Conservation (phyloP, 2,329 filamentous ascomycete species). For the Venturia pyrina region DNA sequence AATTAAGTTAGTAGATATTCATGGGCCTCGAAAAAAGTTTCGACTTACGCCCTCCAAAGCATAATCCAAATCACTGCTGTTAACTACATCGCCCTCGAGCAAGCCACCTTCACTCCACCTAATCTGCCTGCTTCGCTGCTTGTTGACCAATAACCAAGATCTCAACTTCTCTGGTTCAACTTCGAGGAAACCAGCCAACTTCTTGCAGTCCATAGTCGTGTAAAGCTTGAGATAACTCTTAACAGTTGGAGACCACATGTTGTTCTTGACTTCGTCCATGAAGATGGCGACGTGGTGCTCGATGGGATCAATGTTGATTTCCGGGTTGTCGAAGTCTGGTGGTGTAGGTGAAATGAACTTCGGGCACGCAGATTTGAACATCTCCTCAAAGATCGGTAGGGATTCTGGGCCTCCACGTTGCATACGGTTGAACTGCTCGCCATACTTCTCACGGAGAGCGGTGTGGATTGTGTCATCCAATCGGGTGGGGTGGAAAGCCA, state of each 20-base stretch:
- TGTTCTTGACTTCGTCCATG: constrained; percentile 99
- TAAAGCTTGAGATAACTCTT: constrained; percentile 98
- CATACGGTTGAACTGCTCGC: constrained; percentile 92
- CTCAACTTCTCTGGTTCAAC: constrained; percentile 93
- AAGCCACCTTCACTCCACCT: constrained; percentile 87
- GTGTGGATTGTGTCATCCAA: constrained; percentile 99
- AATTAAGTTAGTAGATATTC: constrained; percentile 18
- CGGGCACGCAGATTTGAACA: constrained; percentile 95
- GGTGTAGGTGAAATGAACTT: constrained; percentile 98
- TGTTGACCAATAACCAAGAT: constrained; percentile 90
- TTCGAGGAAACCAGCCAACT: constrained; percentile 93
- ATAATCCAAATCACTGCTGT: constrained; percentile 93
- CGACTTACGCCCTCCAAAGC: constrained; percentile 79
- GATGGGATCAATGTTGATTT: constrained; percentile 89
- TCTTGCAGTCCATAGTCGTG: constrained; percentile 98
- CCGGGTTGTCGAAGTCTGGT: constrained; percentile 94
- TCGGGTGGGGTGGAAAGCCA: constrained; percentile 92
- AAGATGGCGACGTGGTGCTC: constrained; percentile 97
- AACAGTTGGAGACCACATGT: constrained; percentile 94
- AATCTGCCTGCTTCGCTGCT: constrained; percentile 94
- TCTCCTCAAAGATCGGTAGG: constrained; percentile 93
- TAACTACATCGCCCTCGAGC: constrained; percentile 84
- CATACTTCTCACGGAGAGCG: constrained; percentile 95
- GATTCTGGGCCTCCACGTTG: constrained; percentile 93
- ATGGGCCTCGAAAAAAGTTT: neutral